phyloP scores from a whole-genome alignment of 768 basidiomycete genomes.

The Xerocomus brunneocitrinus region DNA sequence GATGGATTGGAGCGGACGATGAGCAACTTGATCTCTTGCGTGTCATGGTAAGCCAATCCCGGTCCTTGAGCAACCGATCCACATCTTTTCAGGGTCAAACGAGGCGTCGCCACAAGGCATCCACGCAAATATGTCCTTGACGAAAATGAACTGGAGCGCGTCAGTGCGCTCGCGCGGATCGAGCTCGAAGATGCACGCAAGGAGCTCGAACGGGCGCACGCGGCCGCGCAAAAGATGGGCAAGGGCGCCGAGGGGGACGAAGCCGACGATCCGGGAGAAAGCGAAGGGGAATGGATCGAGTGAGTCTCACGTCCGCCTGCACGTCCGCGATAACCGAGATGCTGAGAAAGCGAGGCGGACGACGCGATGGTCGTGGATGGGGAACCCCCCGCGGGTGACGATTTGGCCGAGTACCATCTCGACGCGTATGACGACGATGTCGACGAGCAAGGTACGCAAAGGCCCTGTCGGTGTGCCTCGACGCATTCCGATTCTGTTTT shows the following conservation, averaged over 20 bases:
- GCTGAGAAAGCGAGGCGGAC: slow-evolving; percentile 40
- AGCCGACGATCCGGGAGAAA: slow-evolving; percentile 49
- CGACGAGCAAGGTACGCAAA: slow-evolving; percentile 29
- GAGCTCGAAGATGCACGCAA: slow-evolving; percentile 87
- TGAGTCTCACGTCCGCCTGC: slow-evolving; percentile 43
- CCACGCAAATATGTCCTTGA: slow-evolving; percentile 89
- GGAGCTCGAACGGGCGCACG: slow-evolving; percentile 79
- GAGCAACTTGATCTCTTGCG: slow-evolving; percentile 69
- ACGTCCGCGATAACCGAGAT: slow-evolving; percentile 11
- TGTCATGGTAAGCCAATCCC: slow-evolving; percentile 45
- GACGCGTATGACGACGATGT: slow-evolving; percentile 90
- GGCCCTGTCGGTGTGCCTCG: neutral
- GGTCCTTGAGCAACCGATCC: neutral
- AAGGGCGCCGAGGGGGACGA: slow-evolving; percentile 62
- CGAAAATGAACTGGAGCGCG: slow-evolving; percentile 83
- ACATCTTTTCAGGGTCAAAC: slow-evolving; percentile 55
- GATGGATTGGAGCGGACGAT: neutral
- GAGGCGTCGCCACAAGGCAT: slow-evolving; percentile 68
- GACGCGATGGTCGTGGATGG: slow-evolving; percentile 62
- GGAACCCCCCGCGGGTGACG: slow-evolving; percentile 42
- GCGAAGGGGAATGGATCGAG: slow-evolving; percentile 79
- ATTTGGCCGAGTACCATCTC: slow-evolving; percentile 82
- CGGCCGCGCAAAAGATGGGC: slow-evolving; percentile 69
- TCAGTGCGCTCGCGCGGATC: slow-evolving; percentile 80
- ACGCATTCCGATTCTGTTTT: neutral